A percentile compares a stretch with the other conserved stretches of the same genome.
Conservation (phyloP, 2,329 filamentous ascomycete genomes). For the Microdochium nivale region DNA sequence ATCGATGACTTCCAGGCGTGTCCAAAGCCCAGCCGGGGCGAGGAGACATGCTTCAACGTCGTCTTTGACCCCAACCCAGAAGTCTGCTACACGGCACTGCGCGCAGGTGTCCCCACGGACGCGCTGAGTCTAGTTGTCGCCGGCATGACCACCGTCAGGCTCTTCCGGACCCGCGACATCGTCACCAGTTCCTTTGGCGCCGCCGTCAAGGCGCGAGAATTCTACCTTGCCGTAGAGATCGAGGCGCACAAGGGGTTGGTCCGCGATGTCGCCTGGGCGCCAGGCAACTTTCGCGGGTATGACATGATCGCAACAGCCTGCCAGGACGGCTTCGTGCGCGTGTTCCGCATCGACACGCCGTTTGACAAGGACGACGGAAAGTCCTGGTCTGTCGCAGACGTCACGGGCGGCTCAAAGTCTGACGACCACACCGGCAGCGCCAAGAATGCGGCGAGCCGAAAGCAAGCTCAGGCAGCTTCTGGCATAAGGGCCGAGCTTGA, state of each 20-base stretch:
- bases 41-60: conserved; percentile 80
- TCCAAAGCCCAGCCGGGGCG: conserved; percentile 62
- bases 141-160: conserved; percentile 71
- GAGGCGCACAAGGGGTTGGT: conserved; percentile 68
- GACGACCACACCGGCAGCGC: conserved; percentile 17
- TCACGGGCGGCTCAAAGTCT: conserved; percentile 27
- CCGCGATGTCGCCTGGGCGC: conserved; percentile 85
- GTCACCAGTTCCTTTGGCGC: conserved; percentile 42
- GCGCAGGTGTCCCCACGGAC: conserved; percentile 73
- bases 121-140: conserved; percentile 76
- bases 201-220: conserved; percentile 57
- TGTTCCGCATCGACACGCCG: conserved; percentile 72
- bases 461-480: conserved; percentile 29
- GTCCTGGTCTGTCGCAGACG: conserved; percentile 38
- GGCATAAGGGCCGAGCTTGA: conserved; percentile 44
- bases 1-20: conserved; percentile 72
- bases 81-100: conserved; percentile 66
- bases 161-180: conserved; percentile 69
- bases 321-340: conserved; percentile 81
- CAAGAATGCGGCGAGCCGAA: conserved; percentile 14
- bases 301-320: conserved; percentile 88
- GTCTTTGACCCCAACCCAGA: conserved; percentile 83
- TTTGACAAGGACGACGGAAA: conserved; percentile 35
- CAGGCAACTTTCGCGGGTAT: conserved; percentile 81
- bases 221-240: conserved; percentile 77